A percentile compares a stretch with the other conserved stretches of the same genome.
phyloP scores from a whole-genome alignment of 2,329 filamentous ascomycete genomes.

The Escovopsis weberi region DNA sequence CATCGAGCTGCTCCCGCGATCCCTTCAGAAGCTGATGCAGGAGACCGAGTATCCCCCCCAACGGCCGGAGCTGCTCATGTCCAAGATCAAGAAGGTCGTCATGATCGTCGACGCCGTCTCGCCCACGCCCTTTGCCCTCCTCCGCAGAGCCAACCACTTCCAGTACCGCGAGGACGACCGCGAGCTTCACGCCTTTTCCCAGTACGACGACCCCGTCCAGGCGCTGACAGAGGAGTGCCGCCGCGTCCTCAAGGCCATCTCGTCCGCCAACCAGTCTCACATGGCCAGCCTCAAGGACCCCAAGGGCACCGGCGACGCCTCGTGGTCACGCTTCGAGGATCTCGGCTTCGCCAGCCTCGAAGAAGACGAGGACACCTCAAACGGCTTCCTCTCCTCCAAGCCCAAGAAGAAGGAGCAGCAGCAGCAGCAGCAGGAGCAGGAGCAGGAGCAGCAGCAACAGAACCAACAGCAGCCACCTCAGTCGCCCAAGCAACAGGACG shows the following conservation, averaged over 20 bases:
- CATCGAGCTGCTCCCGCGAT: slow-evolving; percentile 77
- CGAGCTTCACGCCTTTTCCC: slow-evolving; percentile 72
- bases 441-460: background rate
- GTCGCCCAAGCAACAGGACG: slow-evolving; percentile 20
- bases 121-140: slow-evolving; percentile 78
- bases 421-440: no score
- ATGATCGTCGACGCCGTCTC: slow-evolving; percentile 97
- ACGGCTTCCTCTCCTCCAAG: slow-evolving; percentile 14
- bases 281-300: slow-evolving; percentile 56
- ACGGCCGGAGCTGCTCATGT: slow-evolving; percentile 59
- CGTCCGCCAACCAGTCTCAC: slow-evolving; percentile 74
- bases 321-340: slow-evolving; percentile 94
- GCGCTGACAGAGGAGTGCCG: slow-evolving; percentile 89
- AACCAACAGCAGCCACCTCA: slow-evolving; percentile 1
- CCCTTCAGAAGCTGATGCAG: slow-evolving; percentile 76
- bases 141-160: slow-evolving; percentile 86
- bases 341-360: slow-evolving; percentile 74
- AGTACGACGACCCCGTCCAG: slow-evolving; percentile 76
- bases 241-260: slow-evolving; percentile 78
- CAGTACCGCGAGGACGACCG: slow-evolving; percentile 82
- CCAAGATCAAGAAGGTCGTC: slow-evolving; percentile 72
- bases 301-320: slow-evolving; percentile 65
- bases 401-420: slow-evolving; percentile 17
- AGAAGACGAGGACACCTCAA: slow-evolving; percentile 45
- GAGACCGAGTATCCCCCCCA: slow-evolving; percentile 91